Conservation (phyloP, 495 filamentous ascomycete species). For the Neurospora sp. region DNA sequence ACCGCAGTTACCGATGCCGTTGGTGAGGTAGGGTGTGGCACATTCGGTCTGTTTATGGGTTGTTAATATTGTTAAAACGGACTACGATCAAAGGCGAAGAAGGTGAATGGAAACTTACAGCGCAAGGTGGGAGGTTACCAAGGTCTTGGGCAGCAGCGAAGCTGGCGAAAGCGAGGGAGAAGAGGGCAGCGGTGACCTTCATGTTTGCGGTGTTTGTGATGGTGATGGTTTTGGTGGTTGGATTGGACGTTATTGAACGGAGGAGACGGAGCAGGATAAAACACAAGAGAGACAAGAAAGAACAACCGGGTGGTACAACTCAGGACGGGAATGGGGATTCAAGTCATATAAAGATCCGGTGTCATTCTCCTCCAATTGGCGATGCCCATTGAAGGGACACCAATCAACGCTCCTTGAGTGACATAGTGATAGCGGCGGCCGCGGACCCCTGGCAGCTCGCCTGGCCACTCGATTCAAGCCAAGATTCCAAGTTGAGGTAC, state of each 20-base stretch:
- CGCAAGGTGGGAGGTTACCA: conserved; percentile 42
- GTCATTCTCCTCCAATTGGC: background rate
- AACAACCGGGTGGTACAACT: background rate
- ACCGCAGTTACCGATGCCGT: conserved; percentile 42
- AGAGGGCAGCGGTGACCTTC: conserved; percentile 24
- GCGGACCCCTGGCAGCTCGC: background rate
- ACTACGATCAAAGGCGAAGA: conserved; percentile 3
- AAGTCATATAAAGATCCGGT: background rate
- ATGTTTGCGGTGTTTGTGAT: conserved; percentile 17
- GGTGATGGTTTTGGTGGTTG: background rate
- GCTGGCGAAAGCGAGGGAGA: conserved; percentile 21
- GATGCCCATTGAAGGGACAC: background rate
- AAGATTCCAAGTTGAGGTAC: background rate
- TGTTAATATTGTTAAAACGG: background rate
- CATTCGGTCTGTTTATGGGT: conserved; percentile 39
- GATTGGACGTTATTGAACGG: background rate
- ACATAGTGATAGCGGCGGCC: background rate
- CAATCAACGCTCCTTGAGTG: background rate
- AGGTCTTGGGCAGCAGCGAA: conserved; percentile 28
- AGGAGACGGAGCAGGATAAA: background rate
- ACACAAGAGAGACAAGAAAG: background rate
- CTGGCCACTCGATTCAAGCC: background rate
- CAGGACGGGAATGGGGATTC: background rate
- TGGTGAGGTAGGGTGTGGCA: conserved; percentile 35
- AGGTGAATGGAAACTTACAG: conserved; percentile 27